Evolutionary conservation across 495 filamentous ascomycete species (phyloP).

Genomic region (Jackrogersella multiformis): DNA sequence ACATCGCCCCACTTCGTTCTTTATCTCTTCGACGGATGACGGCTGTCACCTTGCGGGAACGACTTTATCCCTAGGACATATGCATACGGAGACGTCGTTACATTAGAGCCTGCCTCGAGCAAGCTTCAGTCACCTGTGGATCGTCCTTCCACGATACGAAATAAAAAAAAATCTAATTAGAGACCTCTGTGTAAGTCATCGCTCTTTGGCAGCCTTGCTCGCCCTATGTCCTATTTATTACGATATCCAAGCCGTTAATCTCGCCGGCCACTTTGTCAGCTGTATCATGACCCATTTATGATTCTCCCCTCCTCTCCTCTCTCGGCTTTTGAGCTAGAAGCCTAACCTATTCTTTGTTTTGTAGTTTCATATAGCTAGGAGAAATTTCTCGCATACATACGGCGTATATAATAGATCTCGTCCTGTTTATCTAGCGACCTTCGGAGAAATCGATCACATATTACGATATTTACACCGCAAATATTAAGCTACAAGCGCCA

Average conservation of each 20-base stretch:
- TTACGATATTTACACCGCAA: constrained; percentile 14
- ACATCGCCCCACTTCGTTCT: not conserved
- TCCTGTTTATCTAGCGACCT: constrained; percentile 6
- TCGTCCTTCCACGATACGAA: not conserved
- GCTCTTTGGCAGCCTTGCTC: constrained; percentile 17
- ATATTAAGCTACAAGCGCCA: not conserved
- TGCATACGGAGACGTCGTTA: constrained; percentile 17
- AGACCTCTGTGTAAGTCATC: constrained; percentile 22
- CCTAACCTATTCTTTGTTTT: constrained; percentile 30
- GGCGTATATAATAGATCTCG: constrained; percentile 35
- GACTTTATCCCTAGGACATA: constrained; percentile 8
- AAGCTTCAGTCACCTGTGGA: constrained; percentile 1
- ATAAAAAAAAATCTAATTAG: constrained; percentile 9
- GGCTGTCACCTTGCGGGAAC: constrained; percentile 10
- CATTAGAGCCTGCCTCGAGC: constrained; percentile 12
- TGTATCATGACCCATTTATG: not conserved
- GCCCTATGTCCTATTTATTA: not conserved
- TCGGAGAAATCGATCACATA: not conserved
- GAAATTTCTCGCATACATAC: constrained; percentile 29
- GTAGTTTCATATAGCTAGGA: constrained; percentile 22
- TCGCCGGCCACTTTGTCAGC: constrained; percentile 8
- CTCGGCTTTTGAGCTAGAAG: constrained; percentile 1
- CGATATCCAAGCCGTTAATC: not conserved
- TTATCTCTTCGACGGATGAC: constrained; percentile 22
- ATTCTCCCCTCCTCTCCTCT: constrained; percentile 6